phyloP scores from a whole-genome alignment of 2,329 filamentous ascomycete species.

The Thelonectria blattea region DNA sequence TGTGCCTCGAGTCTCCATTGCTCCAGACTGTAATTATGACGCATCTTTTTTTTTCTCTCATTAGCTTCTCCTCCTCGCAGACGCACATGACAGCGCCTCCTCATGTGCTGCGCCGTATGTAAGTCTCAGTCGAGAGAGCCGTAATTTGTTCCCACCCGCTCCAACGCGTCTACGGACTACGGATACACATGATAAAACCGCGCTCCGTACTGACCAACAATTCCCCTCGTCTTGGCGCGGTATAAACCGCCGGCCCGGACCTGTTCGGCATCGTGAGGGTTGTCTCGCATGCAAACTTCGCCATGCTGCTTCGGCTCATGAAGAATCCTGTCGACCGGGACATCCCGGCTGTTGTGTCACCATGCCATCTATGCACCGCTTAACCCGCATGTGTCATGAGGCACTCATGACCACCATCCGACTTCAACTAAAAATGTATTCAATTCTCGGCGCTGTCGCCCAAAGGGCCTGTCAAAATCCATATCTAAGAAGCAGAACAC shows the following conservation, averaged over 20 bases:
- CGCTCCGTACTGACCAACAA: background rate
- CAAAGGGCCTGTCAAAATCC: background rate
- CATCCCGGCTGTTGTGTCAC: background rate
- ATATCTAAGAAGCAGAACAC: conserved; percentile 13
- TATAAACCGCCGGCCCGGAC: background rate
- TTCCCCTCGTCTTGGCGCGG: background rate
- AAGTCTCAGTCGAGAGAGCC: background rate
- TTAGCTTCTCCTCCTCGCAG: background rate
- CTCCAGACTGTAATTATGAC: background rate
- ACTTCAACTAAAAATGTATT: background rate
- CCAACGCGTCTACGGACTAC: too few species aligned
- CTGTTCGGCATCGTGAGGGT: background rate
- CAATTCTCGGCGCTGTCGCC: background rate
- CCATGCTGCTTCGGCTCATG: background rate
- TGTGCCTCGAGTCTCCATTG: background rate
- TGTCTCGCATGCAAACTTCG: background rate
- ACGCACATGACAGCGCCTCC: background rate
- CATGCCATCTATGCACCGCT: too few species aligned
- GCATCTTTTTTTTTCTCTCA: background rate
- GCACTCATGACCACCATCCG: background rate
- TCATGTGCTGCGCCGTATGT: background rate
- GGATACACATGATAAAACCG: background rate
- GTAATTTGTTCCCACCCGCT: background rate
- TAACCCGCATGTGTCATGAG: background rate
- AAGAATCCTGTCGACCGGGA: background rate